Percentiles rank a stretch among this genome's conserved stretches.
These are phyloP conservation scores for Taphrina populina DNA, from an alignment of 1,139 yeast species.

Conservation along the genomic window DNA sequence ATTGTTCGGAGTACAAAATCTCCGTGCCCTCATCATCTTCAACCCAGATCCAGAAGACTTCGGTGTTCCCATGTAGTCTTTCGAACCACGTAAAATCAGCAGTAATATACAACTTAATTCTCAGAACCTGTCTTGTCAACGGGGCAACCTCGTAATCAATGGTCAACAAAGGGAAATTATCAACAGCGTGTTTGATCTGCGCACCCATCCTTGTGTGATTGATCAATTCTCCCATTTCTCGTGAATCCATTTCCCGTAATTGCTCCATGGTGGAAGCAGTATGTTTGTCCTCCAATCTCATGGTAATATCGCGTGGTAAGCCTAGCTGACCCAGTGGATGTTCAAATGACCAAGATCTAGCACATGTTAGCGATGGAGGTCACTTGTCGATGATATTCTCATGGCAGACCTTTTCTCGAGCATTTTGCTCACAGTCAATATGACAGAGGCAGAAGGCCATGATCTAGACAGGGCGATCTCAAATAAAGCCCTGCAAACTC, in stretches of 20 bases:
- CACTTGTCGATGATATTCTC: not conserved
- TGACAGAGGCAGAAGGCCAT: conserved; percentile 62
- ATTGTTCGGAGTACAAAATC: conserved; percentile 78
- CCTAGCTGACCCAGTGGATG: conserved; percentile 90
- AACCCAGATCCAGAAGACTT: conserved; percentile 87
- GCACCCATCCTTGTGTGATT: conserved; percentile 77
- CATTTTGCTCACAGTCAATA: conserved; percentile 59
- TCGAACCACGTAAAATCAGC: conserved; percentile 87
- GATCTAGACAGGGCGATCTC: conserved; percentile 72
- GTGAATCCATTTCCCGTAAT: conserved; percentile 68
- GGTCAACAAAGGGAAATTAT: conserved; percentile 69
- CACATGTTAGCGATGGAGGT: conserved; percentile 16
- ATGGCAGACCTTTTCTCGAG: conserved; percentile 61
- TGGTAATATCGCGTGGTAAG: conserved; percentile 63
- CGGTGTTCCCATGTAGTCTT: conserved; percentile 75
- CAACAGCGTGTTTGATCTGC: conserved; percentile 59
- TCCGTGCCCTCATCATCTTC: conserved; percentile 70
- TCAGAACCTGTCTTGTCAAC: conserved; percentile 78
- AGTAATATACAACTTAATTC: conserved; percentile 67
- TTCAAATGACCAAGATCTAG: conserved; percentile 72
- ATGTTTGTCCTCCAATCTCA: conserved; percentile 60
- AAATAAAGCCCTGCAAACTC: conserved; percentile 89
- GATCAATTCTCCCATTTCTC: conserved; percentile 83
- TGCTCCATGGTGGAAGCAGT: conserved; percentile 60
- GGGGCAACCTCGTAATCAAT: conserved; percentile 87